Evolutionary conservation across 2,329 filamentous ascomycete species (phyloP), one percentile per base, ranked within the genome.

Genomic region (Tolypocladium nubicola): DNA sequence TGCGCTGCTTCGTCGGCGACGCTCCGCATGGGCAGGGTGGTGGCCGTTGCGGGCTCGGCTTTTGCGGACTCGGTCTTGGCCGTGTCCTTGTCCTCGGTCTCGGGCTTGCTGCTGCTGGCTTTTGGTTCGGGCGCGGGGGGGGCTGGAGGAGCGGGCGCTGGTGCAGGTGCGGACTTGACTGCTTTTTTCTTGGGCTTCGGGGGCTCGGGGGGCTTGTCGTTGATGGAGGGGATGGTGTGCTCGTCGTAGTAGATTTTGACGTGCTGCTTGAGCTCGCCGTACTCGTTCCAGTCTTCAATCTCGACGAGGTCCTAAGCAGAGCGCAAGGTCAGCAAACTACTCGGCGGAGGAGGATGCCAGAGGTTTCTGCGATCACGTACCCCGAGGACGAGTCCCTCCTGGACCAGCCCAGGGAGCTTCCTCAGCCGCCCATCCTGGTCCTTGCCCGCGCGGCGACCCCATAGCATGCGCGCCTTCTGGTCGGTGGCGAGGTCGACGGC

Each of bases 261-360:
- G 66, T 93, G 88, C 73, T 93, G 84, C 72, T 91, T 90, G 60
- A 99, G 82, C 75, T 97, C 93, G 73, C 91, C 91, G 73, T 95
- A 97, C 72, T 99, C 94, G 76, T 99, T 99, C 94, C 93, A 97
- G 70, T 99, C 94, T 74, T 99, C 94, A 61, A 97, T 85, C 73
- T 97, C 87, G 62, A 93, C 88, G 54, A 97, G 81, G 70, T 97
- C 94, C 92, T 97, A 60, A 56, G 43, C 21, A 47, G 38, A 43
- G 40, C 23, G 19, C 33, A 35, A 33, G 30, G 26, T 37, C 19
- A 35, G 47, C 14, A 41, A 19, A 16, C 8, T 6, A 2, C n/a
- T 49, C 45, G n/a, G 8, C 4, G 9, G 4, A n/a, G 26, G 8
- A 9, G 30, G 2, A 16, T 5, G 19, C 11, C 16, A 47, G 11